Base-by-base conservation (phyloP, 164 flowering plant genomes). In the Magnolia sinica region DNA sequence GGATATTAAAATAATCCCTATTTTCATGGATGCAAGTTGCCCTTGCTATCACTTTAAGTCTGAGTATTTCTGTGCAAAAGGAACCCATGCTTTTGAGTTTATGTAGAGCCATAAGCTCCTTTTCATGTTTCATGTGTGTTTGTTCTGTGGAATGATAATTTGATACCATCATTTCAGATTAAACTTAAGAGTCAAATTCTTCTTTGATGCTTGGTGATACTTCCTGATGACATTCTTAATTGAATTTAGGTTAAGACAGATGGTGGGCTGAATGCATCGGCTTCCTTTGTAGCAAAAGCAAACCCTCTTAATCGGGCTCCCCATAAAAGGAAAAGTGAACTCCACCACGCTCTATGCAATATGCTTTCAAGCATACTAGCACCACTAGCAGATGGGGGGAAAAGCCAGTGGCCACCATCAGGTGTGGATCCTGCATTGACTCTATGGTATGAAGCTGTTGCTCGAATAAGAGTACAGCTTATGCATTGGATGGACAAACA, bases 341-440 rank as follows among this genome's bases (percentile, higher is more conserved):
- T 96, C 68, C 89, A 94, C 73, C 99, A 94, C 88, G 94, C 99
- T 45, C 82, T 96, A 2, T 94, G 99, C 87, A 96, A 90, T 82
- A 96, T 96, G 99, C 98, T 96, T 78, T 94, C 99, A 82, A 91
- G 91, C 84, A 96, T 96, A 86, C 79, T 96, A 76, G 98, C 98
- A 58, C 99, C 98, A 22, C 92, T 95, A 73, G 97, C 99, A 66
- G 98, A 96, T 86, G 93, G 97, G 83, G 98, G 97, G 23, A 93
- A 92, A 88, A 87, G 87, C 84, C 98, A 91, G 68, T 96, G 99
- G 99, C 99, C 98, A 74, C 99, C 99, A 74, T 79, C 87, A 27
- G 97, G 97, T 81, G 97, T 94, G 76, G 97, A 91, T 74, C 88
- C 91, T 86, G 96, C 97, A 63, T 89, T 96, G 75, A 88, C 89